Base-by-base conservation (phyloP, 208 protist species). In the Leishmania arabica region DNA sequence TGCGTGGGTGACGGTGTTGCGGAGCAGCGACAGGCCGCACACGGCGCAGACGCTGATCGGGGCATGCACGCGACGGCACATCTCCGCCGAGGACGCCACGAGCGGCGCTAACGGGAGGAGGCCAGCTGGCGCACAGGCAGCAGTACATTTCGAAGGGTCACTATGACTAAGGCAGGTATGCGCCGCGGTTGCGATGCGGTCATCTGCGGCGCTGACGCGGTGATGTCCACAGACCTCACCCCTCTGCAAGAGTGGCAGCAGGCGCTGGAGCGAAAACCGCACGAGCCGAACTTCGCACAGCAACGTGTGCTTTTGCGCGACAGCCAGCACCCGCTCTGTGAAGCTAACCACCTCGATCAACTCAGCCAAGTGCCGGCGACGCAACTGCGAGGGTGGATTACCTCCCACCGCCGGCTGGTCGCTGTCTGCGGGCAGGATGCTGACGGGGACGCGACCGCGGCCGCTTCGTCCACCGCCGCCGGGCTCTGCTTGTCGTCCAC, bases 11-110 rank as follows among this genome's bases (percentile, higher is more conserved):
- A 78, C 53, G 11, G 79, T 87, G 76, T 80, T 76, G 24, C 84
- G 78, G 66, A 85, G 84, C 34, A 95, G 80, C 8, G 88, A 83
- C 17, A 96, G 84, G 2, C 90, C 89, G 71, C 93, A 96, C 37
- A 96, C 87, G 7, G 91, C 90, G 75, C 93, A 96, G 21, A 84
- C 84, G 56, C 74, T 83, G 31, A 92, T 86, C 6, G 92, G 89
- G 27, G 83, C 80, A 58, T 92, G 84, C 45, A 86, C 40, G 58
- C 81, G 58, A 51, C 79, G 31, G 49, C 83, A 83, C 49, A 78
- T 58, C 17, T 73, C 75, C 17, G 53, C 34, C 24, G 79, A 71
- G 37, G 68, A 37, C 37, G 24, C 54, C 24, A 53, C 0, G 58
- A 21, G 37, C 17, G 58, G 40, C 4, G 34, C 37, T 27, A 53